A percentile compares a stretch with the other conserved stretches of the same genome.
These are phyloP conservation scores for Aquanectria penicillioides DNA, from an alignment of 2,329 filamentous ascomycete genomes.

Conservation along the genomic window DNA sequence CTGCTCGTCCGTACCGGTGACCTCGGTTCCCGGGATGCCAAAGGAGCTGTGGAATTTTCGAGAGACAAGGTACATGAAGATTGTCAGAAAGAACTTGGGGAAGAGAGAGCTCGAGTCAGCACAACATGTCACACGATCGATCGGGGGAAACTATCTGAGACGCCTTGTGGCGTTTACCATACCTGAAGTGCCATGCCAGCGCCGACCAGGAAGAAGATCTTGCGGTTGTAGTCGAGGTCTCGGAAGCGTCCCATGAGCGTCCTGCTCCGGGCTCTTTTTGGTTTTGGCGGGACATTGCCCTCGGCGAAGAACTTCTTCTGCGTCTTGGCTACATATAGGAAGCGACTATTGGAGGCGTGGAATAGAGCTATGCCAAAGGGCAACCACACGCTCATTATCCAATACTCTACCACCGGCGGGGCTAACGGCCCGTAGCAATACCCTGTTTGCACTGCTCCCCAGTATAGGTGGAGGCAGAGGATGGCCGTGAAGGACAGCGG, in stretches of 20 bases:
- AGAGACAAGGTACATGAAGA: slow-evolving; percentile 71
- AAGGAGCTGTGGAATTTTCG: slow-evolving; percentile 72
- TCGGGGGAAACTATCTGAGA: fast-evolving
- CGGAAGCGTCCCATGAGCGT: slow-evolving; percentile 50
- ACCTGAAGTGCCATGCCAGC: slow-evolving; percentile 68
- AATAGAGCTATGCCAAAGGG: slow-evolving; percentile 74
- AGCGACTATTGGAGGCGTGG: slow-evolving; percentile 70
- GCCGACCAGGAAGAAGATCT: slow-evolving; percentile 60
- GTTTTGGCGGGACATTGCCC: slow-evolving; percentile 19
- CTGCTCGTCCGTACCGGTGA: slow-evolving; percentile 64
- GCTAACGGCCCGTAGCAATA: slow-evolving; percentile 52
- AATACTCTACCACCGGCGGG: slow-evolving; percentile 67
- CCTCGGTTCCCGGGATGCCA: slow-evolving; percentile 69
- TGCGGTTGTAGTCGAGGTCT: slow-evolving; percentile 57
- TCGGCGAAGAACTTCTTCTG: slow-evolving; percentile 56
- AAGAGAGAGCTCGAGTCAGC: neutral
- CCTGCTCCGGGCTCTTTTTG: slow-evolving; percentile 24
- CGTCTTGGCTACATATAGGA: slow-evolving; percentile 66
- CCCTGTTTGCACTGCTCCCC: slow-evolving; percentile 51
- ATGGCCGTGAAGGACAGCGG: slow-evolving; percentile 53
- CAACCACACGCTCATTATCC: slow-evolving; percentile 74
- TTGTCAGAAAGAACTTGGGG: slow-evolving; percentile 63
- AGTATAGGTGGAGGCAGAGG: slow-evolving; percentile 54
- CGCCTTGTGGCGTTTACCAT: slow-evolving; percentile 24
- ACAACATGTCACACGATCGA: neutral